Conservation (phyloP, 805 yeast genomes). For the Lipomyces chichibuensis region DNA sequence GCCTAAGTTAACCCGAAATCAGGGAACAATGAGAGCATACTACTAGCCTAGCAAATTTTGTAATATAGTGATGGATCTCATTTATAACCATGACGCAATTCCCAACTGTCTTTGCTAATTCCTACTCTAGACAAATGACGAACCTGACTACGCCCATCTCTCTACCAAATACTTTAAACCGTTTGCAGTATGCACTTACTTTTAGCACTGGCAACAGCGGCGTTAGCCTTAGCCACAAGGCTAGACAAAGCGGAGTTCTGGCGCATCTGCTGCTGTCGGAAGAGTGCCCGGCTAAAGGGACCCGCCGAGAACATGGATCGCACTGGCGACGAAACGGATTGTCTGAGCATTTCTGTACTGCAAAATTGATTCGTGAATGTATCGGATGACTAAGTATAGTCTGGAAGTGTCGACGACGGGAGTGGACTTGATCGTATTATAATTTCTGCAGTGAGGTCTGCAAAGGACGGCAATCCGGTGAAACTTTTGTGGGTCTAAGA, state of each 20-base stretch:
- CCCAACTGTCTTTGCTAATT: neutral
- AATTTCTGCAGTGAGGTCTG: neutral
- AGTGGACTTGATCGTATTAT: neutral
- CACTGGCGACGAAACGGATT: conserved; percentile 24
- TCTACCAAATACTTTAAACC: neutral
- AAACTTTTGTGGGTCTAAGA: neutral
- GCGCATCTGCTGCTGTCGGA: conserved; percentile 27
- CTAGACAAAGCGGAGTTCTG: conserved; percentile 54
- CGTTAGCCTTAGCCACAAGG: conserved; percentile 96
- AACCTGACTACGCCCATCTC: neutral
- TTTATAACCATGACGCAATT: neutral
- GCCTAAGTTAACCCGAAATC: too few relatives aligned
- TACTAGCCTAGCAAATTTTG: neutral
- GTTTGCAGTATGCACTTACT: conserved; percentile 11
- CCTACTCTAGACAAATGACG: neutral
- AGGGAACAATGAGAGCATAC: too few relatives aligned
- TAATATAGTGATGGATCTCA: neutral
- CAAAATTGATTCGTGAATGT: neutral
- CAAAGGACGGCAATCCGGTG: neutral
- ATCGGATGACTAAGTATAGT: neutral
- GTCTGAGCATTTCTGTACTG: conserved; percentile 24
- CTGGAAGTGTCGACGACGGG: neutral
- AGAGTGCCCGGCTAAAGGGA: conserved; percentile 20
- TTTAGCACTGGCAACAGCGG: conserved; percentile 72
- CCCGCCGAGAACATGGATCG: conserved; percentile 23